A percentile compares a stretch with the other conserved stretches of the same genome.
These are phyloP conservation scores for Monilinia polystroma DNA, from an alignment of 2,329 filamentous ascomycete species.

Conservation along the genomic window DNA sequence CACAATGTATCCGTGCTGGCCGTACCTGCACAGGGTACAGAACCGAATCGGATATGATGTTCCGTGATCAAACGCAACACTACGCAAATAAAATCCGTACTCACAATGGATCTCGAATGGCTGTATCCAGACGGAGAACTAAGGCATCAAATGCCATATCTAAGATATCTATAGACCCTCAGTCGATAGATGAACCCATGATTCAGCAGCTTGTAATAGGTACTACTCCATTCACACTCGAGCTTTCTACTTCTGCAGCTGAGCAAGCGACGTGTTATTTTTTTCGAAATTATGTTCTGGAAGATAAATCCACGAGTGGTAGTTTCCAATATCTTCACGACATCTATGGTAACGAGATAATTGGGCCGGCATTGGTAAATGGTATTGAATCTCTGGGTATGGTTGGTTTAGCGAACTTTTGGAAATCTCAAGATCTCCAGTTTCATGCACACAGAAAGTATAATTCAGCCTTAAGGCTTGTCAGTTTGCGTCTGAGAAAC, in stretches of 20 bases:
- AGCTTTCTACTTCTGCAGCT: constrained; percentile 25
- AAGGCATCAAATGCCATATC: neutral
- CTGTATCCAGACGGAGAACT: neutral
- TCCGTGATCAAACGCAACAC: constrained; percentile 52
- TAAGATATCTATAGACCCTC: neutral
- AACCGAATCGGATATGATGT: constrained; percentile 57
- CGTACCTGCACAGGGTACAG: constrained; percentile 55
- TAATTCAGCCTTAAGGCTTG: constrained; percentile 27
- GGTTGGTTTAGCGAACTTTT: constrained; percentile 33
- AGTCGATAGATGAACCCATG: neutral
- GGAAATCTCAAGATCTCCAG: constrained; percentile 29
- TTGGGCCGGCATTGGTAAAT: constrained; percentile 41
- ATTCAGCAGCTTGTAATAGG: neutral
- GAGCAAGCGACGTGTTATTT: constrained; percentile 36
- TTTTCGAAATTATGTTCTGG: constrained; percentile 36
- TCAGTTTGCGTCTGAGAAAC: constrained; percentile 29
- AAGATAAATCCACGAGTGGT: constrained; percentile 25
- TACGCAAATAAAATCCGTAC: constrained; percentile 25
- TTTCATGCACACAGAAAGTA: constrained; percentile 29
- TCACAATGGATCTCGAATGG: constrained; percentile 13
- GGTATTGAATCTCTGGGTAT: constrained; percentile 32
- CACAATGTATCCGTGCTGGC: constrained; percentile 54
- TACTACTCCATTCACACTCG: neutral
- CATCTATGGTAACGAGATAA: constrained; percentile 46
- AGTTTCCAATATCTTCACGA: constrained; percentile 33